These are phyloP conservation scores for Xylaria scruposa DNA, from an alignment of 495 filamentous ascomycete genomes.

Conservation along the genomic window DNA sequence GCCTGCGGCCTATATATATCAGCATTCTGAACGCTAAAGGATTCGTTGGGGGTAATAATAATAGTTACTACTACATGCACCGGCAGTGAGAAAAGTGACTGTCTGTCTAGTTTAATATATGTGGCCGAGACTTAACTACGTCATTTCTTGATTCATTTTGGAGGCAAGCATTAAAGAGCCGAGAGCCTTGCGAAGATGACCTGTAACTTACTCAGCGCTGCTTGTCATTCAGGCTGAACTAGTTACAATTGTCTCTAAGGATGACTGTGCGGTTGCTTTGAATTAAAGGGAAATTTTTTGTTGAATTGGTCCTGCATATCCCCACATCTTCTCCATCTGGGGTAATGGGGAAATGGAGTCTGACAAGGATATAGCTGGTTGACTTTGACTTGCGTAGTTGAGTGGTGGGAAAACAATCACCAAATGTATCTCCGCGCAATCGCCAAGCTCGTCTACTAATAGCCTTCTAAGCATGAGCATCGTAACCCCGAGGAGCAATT, in stretches of 20 bases:
- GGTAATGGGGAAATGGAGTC: neutral
- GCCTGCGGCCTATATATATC: no score
- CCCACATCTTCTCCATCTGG: neutral
- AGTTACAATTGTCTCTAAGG: neutral
- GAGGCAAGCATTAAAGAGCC: neutral
- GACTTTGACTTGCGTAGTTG: neutral
- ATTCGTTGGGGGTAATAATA: no score
- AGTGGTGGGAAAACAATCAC: slow-evolving; percentile 21
- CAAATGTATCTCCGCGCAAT: slow-evolving; percentile 5
- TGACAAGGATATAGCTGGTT: neutral
- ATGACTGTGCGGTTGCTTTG: neutral
- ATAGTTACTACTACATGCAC: no score
- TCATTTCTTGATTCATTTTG: neutral
- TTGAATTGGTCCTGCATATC: slow-evolving; percentile 10
- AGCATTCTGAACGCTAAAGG: no score
- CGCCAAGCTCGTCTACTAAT: slow-evolving; percentile 10
- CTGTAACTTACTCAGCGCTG: neutral
- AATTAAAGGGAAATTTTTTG: neutral
- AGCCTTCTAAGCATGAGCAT: neutral
- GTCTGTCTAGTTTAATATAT: neutral
- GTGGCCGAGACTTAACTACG: neutral
- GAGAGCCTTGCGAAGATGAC: neutral
- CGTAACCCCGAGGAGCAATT: neutral
- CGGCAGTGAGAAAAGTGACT: no score
- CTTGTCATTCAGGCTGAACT: neutral